Base-by-base conservation (phyloP, 2,329 filamentous ascomycete genomes). In the Diplodia seriata region DNA sequence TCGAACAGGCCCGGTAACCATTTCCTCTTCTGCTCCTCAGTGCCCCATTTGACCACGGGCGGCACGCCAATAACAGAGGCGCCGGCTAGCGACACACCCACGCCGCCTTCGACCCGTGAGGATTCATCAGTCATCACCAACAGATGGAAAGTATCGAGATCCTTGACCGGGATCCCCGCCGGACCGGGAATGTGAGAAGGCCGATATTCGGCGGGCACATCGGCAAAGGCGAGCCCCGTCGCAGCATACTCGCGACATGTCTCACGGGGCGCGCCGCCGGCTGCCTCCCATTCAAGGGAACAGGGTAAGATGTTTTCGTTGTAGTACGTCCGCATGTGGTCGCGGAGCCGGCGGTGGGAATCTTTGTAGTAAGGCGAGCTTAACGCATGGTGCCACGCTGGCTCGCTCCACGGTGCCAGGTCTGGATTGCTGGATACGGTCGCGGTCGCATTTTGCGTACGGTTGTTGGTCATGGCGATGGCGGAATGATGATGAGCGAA, bases 21-120 rank as follows among this genome's bases (percentile, higher is more conserved):
- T 53, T 81, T 81, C 20, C 73, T 76, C 74, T 87, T 87, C 77
- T 90, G 88, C 73, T 83, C 83, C 38, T 83, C 77, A 0, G 83
- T 90, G 1, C 89, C 89, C 72, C 87, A 86, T 59, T 85, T 82
- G n/a, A 89, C 82, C 55, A 91, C 81, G 0, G 89, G 89, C 5
- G 89, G 89, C 31, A 84, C 83, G 0, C 89, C 89, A 71, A 91
- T 91, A 1, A 82, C 81, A 50, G 86, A 87, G 0, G 85, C 89
- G 29, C 87, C 87, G 2, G 82, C 85, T 12, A 91, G 78, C 0
- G 85, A 85, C 73, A 85, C 86, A 3, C 82, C 78, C 1, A 90
- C 86, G 9, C 88, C 86, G 1, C 85, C 85, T 68, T 84, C 86
- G 36, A 87, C 79, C 5, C 87, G 80, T 2, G 81, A 81, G 15